Conservation (phyloP, 169 alveolate genomes). For the Plasmodium fragile region DNA sequence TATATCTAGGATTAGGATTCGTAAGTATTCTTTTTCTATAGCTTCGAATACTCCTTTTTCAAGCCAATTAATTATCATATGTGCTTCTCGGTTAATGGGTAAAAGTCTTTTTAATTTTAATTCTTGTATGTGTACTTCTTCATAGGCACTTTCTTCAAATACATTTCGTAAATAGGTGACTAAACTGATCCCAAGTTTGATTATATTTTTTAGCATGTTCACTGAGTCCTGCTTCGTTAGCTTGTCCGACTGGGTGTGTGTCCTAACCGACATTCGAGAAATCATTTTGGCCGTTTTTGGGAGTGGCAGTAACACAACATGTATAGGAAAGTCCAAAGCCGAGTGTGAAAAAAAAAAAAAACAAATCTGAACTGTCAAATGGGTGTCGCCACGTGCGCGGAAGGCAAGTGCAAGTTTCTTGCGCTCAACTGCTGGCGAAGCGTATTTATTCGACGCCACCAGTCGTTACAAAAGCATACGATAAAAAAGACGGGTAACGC, state of each 20-base stretch:
- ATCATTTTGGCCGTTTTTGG: constrained; percentile 13
- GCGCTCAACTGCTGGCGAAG: neutral
- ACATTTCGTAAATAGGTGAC: constrained; percentile 81
- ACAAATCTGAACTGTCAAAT: neutral
- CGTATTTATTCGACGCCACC: neutral
- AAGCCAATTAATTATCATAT: constrained; percentile 86
- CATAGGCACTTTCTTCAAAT: constrained; percentile 83
- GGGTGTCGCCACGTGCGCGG: neutral
- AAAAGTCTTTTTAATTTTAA: constrained; percentile 78
- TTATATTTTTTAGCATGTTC: constrained; percentile 82
- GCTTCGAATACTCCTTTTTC: constrained; percentile 91
- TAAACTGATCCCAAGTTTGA: constrained; percentile 80
- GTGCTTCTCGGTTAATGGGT: constrained; percentile 79
- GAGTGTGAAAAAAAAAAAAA: neutral
- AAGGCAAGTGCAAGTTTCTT: neutral
- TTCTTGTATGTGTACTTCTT: constrained; percentile 81
- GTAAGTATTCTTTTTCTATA: constrained; percentile 83
- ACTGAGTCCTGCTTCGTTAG: constrained; percentile 73
- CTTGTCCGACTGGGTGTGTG: constrained; percentile 48
- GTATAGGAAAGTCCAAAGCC: neutral
- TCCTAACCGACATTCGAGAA: constrained; percentile 69
- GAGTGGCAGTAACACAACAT: neutral
- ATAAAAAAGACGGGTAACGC: neutral
- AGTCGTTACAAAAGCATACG: neutral
- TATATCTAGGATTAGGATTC: constrained; percentile 84